Evolutionary conservation across 228 moss, liverwort and hornwort species (phyloP).

Genomic region (Sphagnum fallax): DNA sequence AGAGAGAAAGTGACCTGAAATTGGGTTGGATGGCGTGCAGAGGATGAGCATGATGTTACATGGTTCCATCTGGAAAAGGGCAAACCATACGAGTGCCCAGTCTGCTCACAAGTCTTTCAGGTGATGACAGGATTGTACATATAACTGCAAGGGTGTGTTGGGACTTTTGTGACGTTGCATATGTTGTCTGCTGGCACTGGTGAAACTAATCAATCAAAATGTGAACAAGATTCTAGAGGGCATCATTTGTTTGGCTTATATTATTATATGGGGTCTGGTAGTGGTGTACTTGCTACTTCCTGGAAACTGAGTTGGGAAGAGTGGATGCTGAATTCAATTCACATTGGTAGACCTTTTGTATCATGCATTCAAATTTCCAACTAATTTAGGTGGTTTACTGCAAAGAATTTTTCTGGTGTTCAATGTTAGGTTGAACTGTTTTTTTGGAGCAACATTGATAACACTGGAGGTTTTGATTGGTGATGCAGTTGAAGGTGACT

Average conservation of each 20-base stretch:
- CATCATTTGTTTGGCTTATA: background rate
- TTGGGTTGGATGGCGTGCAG: constrained; percentile 16
- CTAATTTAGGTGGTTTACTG: too few species aligned
- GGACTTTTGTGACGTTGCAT: background rate
- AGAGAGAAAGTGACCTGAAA: too few species aligned
- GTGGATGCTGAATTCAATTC: background rate
- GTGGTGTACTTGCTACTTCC: too few species aligned
- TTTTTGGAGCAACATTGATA: background rate
- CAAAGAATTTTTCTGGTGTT: background rate
- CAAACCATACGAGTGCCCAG: constrained; percentile 61
- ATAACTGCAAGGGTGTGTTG: background rate
- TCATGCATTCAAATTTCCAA: too few species aligned
- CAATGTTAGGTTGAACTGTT: background rate
- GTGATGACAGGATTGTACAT: constrained; percentile 16
- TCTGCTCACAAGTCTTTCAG: constrained; percentile 96
- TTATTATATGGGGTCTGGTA: too few species aligned
- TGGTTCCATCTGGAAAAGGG: constrained; percentile 97
- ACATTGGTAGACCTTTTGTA: too few species aligned
- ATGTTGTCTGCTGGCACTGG: background rate
- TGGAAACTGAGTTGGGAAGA: background rate
- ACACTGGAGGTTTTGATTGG: background rate
- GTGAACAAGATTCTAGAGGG: background rate
- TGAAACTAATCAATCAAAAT: background rate
- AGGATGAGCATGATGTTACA: constrained; percentile 94
- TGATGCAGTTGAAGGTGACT: constrained; percentile 81